A percentile compares a stretch with the other conserved stretches of the same genome.
phyloP scores from a whole-genome alignment of 495 filamentous ascomycete species.

The Penicillium coprophilum region DNA sequence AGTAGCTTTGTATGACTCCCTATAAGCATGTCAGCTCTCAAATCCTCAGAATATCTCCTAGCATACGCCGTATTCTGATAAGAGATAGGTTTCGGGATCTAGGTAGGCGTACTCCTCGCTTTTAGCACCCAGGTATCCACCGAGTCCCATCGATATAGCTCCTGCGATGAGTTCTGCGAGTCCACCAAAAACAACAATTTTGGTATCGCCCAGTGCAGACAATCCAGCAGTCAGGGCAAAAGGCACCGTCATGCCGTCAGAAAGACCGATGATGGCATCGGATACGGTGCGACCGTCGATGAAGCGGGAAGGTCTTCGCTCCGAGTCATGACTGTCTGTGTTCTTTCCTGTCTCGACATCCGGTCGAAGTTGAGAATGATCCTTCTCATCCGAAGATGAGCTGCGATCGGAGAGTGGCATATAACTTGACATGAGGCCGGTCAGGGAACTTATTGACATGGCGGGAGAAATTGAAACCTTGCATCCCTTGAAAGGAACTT shows the following conservation, averaged over 20 bases:
- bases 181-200: conserved; percentile 58
- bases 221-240: conserved; percentile 60
- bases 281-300: conserved; percentile 55
- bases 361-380: conserved; percentile 20
- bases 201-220: conserved; percentile 53
- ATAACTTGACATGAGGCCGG: conserved; percentile 41
- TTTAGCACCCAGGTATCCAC: conserved; percentile 65
- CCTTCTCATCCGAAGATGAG: conserved; percentile 39
- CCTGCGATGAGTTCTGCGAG: conserved; percentile 59
- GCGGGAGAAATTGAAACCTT: conserved; percentile 6
- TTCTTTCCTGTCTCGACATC: conserved; percentile 27
- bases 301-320: conserved; percentile 21
- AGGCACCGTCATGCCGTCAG: conserved; percentile 60
- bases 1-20: conserved; percentile 55
- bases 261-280: conserved; percentile 60
- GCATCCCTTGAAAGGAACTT: conserved; percentile 9
- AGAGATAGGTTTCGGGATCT: not conserved
- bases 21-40: conserved; percentile 18
- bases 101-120: conserved; percentile 57
- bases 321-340: conserved; percentile 8
- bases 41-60: too few relatives aligned
- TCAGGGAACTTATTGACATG: conserved; percentile 42
- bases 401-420: conserved; percentile 35
- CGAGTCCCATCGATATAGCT: conserved; percentile 59
- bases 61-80: not conserved